Base-by-base conservation (phyloP, 108 stramenopile genomes). In the Craspedostauros australis region DNA sequence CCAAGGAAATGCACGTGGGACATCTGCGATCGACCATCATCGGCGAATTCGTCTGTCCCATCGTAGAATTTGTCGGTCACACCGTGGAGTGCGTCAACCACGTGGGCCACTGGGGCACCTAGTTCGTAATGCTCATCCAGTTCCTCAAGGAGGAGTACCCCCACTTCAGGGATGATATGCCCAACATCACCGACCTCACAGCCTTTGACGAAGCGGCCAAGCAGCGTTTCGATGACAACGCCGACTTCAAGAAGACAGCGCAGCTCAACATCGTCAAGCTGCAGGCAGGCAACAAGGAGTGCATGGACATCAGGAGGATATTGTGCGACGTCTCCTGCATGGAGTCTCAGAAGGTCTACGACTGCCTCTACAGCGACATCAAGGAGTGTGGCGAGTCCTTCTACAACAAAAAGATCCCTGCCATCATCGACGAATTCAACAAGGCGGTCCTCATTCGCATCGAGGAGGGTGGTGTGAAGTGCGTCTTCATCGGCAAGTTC, bases 1-100 rank as follows among this genome's bases (percentile, higher is more conserved):
- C 99, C 60, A 99, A 99, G 81, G 99, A 99, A 75, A 99, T 99
- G 99, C 99, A 99, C 63, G 99, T 99, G 23, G 99, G 99, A 4
- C 99, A 99, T 60, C 70, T 99, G 47, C 89, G 99, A 29, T 84
- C 80, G 23, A 99, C 99, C 19, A 98, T 99, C 61, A 96, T 99
- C 54, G 99, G 99, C 19, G 99, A 99, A 57, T 55, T 89, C 19
- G 84, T 98, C 18, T 96, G 97, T 54, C 85, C 96, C 15, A 86
- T 98, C 29, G 75, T 98, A 44, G 97, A 98, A 75, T 97, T 84
- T 66, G 62, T 57, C 18, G 96, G 96, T 23, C 82, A 91, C 57
- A 60, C 76, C 18, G 96, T 98, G 24, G 54, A 79, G 42, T 76
- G 99, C 26, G 62, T 95, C 39, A 99, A 99, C 67, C 99, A 99